Conservation (phyloP, 208 protist genomes). For the Herpetomonas samuelpessoai region DNA sequence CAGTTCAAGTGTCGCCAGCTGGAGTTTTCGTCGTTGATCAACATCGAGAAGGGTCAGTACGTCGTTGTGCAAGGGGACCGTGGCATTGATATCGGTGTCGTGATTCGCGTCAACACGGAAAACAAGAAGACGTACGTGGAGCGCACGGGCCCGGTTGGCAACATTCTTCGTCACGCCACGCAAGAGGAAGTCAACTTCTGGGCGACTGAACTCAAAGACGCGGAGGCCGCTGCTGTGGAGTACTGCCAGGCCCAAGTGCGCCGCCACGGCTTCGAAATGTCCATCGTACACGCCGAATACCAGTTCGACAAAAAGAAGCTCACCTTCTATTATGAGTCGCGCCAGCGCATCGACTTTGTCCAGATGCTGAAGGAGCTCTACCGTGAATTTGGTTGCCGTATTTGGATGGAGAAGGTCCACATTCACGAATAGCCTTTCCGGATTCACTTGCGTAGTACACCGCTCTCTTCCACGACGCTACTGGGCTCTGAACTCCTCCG, state of each 20-base stretch:
- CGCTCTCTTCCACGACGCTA: too few species aligned
- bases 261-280: conserved; percentile 67
- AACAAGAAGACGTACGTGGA: conserved; percentile 53
- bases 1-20: conserved; percentile 90
- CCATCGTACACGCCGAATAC: conserved; percentile 84
- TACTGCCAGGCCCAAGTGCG: conserved; percentile 66
- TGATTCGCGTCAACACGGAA: conserved; percentile 67
- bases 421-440: conserved; percentile 14
- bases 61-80: conserved; percentile 87
- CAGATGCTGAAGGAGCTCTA: conserved; percentile 82
- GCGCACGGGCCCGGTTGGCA: conserved; percentile 42
- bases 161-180: conserved; percentile 70
- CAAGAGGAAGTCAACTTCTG: conserved; percentile 87
- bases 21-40: conserved; percentile 61
- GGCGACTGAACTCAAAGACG: conserved; percentile 77
- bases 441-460: too few species aligned
- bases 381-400: conserved; percentile 85
- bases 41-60: conserved; percentile 70
- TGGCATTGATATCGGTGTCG: conserved; percentile 89
- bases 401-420: conserved; percentile 90
- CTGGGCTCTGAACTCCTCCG: too few species aligned
- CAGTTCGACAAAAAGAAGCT: conserved; percentile 94
- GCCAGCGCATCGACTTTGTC: conserved; percentile 75
- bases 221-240: conserved; percentile 61
- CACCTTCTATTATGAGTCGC: conserved; percentile 88